These are phyloP conservation scores for Ulvella scutata DNA, from an alignment of 139 green algal genomes.

Conservation along the genomic window DNA sequence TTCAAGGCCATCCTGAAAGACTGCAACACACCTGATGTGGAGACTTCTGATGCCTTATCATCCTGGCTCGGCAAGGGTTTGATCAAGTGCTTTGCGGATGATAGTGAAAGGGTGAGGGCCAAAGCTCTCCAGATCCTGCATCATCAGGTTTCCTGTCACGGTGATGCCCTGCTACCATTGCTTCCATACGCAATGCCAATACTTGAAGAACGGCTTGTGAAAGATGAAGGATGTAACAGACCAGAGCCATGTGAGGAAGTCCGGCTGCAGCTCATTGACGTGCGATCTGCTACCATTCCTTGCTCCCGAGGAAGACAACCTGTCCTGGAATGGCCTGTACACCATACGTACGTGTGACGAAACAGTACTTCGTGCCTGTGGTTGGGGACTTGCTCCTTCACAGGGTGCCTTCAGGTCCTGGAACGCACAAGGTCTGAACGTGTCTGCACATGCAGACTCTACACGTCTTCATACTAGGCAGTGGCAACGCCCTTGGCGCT, in stretches of 20 bases:
- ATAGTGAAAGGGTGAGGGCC: neutral
- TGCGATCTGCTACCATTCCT: constrained; percentile 7
- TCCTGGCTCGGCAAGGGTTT: neutral
- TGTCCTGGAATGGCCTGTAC: neutral
- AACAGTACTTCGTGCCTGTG: no score
- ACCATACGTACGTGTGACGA: no score
- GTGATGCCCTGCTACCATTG: constrained; percentile 19
- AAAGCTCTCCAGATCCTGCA: neutral
- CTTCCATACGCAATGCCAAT: constrained; percentile 36
- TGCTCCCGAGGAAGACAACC: neutral
- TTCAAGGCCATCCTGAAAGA: no score
- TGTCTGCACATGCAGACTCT: constrained; percentile 3
- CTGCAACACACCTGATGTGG: no score
- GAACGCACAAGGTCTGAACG: neutral
- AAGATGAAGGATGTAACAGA: neutral
- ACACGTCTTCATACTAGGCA: constrained; percentile 6
- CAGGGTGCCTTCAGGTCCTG: no score
- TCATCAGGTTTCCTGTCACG: constrained; percentile 3
- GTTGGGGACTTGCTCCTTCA: no score
- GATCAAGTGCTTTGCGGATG: neutral
- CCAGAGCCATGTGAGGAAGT: constrained; percentile 33
- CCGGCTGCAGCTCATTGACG: constrained; percentile 18
- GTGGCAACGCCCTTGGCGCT: constrained; percentile 19
- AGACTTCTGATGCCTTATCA: neutral
- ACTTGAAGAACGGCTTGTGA: constrained; percentile 22